phyloP scores from a whole-genome alignment of 139 green algal genomes.

The Trebouxia sp. region DNA sequence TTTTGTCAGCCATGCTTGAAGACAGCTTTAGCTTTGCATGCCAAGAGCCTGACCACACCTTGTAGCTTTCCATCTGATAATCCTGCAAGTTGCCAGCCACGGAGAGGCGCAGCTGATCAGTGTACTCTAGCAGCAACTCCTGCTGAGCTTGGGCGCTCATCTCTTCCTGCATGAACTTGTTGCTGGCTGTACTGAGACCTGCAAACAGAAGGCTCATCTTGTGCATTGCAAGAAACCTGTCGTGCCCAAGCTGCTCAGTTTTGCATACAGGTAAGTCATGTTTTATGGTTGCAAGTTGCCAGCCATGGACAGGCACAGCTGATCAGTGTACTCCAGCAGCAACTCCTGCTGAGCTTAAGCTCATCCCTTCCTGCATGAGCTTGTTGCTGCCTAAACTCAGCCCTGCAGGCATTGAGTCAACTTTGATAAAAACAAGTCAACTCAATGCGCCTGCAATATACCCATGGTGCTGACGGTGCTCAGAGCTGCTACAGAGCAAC shows the following conservation, averaged over 20 bases:
- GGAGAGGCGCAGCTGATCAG: conserved; percentile 58
- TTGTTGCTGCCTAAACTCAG: neutral
- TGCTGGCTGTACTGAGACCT: neutral
- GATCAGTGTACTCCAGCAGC: conserved; percentile 63
- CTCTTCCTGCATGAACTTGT: conserved; percentile 16
- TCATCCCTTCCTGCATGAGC: conserved; percentile 25
- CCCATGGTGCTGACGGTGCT: neutral
- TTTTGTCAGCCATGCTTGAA: too few relatives aligned
- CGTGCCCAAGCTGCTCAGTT: neutral
- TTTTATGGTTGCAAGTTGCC: conserved; percentile 64
- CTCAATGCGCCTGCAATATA: neutral
- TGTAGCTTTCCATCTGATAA: conserved; percentile 9
- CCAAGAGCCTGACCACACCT: too few relatives aligned
- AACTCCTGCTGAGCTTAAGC: conserved; percentile 41
- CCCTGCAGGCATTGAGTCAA: neutral
- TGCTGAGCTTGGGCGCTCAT: conserved; percentile 39
- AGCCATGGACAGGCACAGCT: conserved; percentile 63
- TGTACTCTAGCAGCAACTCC: conserved; percentile 57
- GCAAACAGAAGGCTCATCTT: neutral
- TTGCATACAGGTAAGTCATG: too few relatives aligned
- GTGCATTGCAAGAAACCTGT: neutral
- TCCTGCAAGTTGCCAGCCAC: conserved; percentile 75
- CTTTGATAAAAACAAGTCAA: neutral
- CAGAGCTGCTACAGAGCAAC: too few relatives aligned
- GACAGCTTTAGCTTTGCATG: too few relatives aligned